Conservation (phyloP, 306 rosid genomes). For the Trifolium fragiferum region DNA sequence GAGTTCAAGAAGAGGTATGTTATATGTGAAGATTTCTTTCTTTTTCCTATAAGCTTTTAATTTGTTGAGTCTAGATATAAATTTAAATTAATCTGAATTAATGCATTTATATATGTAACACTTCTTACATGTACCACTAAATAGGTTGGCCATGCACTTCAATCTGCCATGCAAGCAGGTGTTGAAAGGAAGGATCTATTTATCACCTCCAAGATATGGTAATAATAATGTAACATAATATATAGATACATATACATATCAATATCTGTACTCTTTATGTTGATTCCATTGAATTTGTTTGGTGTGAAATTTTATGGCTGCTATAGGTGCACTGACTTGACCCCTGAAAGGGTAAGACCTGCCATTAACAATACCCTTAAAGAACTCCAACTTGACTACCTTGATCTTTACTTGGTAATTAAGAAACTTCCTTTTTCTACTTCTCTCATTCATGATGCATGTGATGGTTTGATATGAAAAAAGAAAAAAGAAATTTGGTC, state of each 20-base stretch:
- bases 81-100: too few relatives aligned
- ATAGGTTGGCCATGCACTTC: slow-evolving; percentile 62
- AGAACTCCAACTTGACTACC: slow-evolving; percentile 69
- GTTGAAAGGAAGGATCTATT: slow-evolving; percentile 62
- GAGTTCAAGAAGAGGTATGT: slow-evolving; percentile 59
- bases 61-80: too few relatives aligned
- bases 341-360: slow-evolving; percentile 67
- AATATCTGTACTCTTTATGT: not conserved
- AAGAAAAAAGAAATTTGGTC: too few relatives aligned
- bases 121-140: slow-evolving; percentile 10
- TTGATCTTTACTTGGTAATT: slow-evolving; percentile 64
- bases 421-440: not conserved
- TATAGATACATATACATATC: not conserved
- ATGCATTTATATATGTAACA: not conserved
- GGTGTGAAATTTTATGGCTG: not conserved
- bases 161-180: slow-evolving; percentile 64
- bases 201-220: slow-evolving; percentile 65
- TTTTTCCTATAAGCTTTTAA: too few relatives aligned
- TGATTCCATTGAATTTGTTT: slow-evolving; percentile 25
- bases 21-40: too few relatives aligned
- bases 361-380: slow-evolving; percentile 61
- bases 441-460: not conserved
- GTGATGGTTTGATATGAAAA: not conserved
- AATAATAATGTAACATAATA: slow-evolving; percentile 28
- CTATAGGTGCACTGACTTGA: slow-evolving; percentile 70